Evolutionary conservation across 164 flowering plant species (phyloP), one percentile per base, ranked within the genome.

Genomic region (Echeveria elegans): DNA sequence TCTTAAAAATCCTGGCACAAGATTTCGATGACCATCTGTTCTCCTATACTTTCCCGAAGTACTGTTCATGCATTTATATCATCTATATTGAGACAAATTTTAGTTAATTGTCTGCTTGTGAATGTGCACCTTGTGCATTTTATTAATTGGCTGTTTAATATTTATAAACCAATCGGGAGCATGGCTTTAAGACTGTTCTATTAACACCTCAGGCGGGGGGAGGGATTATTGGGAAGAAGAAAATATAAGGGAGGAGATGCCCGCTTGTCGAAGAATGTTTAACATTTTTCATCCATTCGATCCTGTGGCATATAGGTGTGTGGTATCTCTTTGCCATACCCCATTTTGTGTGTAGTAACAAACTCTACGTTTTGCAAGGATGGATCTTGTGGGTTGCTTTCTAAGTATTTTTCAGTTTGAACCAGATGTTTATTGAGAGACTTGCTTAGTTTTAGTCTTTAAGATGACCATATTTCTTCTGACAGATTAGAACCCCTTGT

Each of bases 271-370:
- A 50, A 88, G 78, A 76, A 87, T 95, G 92, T 82, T 89, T 76
- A 95, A 95, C 79, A 87, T 95, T 64, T 95, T 95, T 79, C 99
- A 95, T 72, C 99, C 99, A 52, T 95, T 83, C 78, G 99, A 95
- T 82, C 99, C 99, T 68, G 99, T 95, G 43, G 99, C 99, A 36
- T 95, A 91, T 68, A 87, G 99, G 99, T 89, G 28, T 67, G 75
- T 72, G 32, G 15, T 32, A 0, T 34, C 48, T 23, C 30, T 53
- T 24, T 43, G 15, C 7, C 47, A 31, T 28, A 43, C 30, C 37
- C 15, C 52, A 45, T n/a, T 41, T 19, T 37, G 11, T 58, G 16
- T 40, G 32, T 67, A 16, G 23, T 60, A 48, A 7, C 21, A 9
- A 8, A 10, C 29, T 38, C 15, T 19, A 58, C 36, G 23, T 10